Percentiles rank a stretch among this genome's conserved stretches.
Evolutionary conservation across 2,329 filamentous ascomycete genomes (phyloP).

Genomic region (Davidsoniella eucalypti): DNA sequence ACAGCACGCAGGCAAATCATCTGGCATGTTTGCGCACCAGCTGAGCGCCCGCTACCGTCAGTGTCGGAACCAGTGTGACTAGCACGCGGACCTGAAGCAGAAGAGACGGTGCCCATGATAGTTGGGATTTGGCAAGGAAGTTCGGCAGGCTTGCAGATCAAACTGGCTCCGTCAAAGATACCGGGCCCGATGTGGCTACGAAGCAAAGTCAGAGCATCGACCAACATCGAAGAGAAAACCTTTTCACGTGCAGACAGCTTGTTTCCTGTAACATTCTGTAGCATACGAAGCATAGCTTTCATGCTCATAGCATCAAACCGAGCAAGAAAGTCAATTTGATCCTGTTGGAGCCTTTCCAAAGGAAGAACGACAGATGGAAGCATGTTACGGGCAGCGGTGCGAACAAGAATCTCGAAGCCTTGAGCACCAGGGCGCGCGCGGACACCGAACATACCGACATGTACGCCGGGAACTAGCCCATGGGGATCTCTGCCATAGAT

Average conservation of each 20-base stretch:
- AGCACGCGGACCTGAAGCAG: background rate
- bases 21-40: slow-evolving; percentile 8
- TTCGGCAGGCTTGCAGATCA: slow-evolving; percentile 27
- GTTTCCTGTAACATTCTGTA: slow-evolving; percentile 21
- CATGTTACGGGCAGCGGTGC: slow-evolving; percentile 37
- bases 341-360: slow-evolving; percentile 33
- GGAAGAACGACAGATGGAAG: slow-evolving; percentile 43
- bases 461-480: slow-evolving; percentile 35
- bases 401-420: slow-evolving; percentile 48
- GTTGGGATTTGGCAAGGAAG: slow-evolving; percentile 22
- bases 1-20: slow-evolving; percentile 44
- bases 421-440: slow-evolving; percentile 32
- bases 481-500: slow-evolving; percentile 33
- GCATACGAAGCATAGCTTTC: slow-evolving; percentile 22
- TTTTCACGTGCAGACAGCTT: slow-evolving; percentile 24
- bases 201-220: slow-evolving; percentile 25
- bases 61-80: background rate
- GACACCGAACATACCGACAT: slow-evolving; percentile 42
- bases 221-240: slow-evolving; percentile 29
- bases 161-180: slow-evolving; percentile 29
- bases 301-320: slow-evolving; percentile 31
- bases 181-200: slow-evolving; percentile 27
- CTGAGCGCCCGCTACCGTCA: background rate
- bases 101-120: background rate
- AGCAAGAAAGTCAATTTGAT: slow-evolving; percentile 37